Evolutionary conservation across 2,329 filamentous ascomycete genomes (phyloP), one percentile per base, ranked within the genome.

Genomic region (Scolecobasidium constrictum): DNA sequence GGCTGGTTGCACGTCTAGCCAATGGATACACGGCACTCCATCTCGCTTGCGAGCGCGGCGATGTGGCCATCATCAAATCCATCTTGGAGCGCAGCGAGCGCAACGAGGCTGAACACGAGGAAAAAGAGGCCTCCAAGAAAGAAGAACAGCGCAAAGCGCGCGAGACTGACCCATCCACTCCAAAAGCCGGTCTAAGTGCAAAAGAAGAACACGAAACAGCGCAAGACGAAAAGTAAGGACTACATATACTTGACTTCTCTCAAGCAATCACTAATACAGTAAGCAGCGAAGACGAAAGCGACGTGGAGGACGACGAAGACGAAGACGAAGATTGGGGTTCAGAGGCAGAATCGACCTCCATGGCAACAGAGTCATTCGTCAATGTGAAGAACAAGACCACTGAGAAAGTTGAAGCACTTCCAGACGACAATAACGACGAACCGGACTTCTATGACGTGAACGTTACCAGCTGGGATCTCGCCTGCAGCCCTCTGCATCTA

Each of bases 21-120:
- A 86, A 92, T 57, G 86, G 86, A 3, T 75, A 77, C 50, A 93
- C 85, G 2, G 82, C 86, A 6, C 68, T 94, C n/a, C 86, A 94
- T 58, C 66, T 93, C 21, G 86, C 86, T 15, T 83, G 84, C 15
- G 72, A 77, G 35, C 72, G 81, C 17, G 86, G 86, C 1, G 65
- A 77, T 48, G 56, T 65, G 2, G 75, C 80, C 15, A 88, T 92
- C 48, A 71, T 92, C 49, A 78, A 72, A 47, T 75, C 79, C 5
- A 64, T 94, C 11, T 73, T 94, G 55, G 69, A 77, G 23, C 86
- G 79, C 63, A 92, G 85, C 53, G 73, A 76, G 44, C 70, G 73
- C 21, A 92, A 92, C 47, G 80, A 87, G 56, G 78, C 79, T 45
- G 70, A 74, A 41, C 76, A 72, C 42, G 63, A 73, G 41, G 72